Conservation (phyloP, 441 rosid species). For the Daphne laureola region DNA sequence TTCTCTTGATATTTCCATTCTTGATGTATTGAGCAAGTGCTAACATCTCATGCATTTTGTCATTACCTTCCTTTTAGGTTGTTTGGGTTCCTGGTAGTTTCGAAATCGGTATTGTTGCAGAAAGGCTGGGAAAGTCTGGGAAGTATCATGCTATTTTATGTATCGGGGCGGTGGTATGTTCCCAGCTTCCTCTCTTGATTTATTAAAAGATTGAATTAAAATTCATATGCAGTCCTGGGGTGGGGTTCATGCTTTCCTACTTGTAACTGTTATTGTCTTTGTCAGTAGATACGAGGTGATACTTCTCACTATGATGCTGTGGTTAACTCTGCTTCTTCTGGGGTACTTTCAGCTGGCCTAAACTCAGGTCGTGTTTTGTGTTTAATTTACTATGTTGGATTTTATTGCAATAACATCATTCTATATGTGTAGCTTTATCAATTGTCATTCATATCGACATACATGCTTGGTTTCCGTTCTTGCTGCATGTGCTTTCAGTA, state of each 20-base stretch:
- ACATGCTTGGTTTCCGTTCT: too few relatives aligned
- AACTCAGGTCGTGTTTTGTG: conserved; percentile 56
- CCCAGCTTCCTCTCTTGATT: conserved; percentile 7
- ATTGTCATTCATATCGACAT: too few relatives aligned
- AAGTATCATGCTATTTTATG: conserved; percentile 72
- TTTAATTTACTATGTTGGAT: not conserved
- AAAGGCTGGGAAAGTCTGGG: conserved; percentile 66
- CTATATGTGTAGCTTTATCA: too few relatives aligned
- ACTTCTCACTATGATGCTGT: conserved; percentile 96
- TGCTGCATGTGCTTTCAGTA: too few relatives aligned
- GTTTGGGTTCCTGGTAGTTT: conserved; percentile 97
- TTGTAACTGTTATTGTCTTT: conserved; percentile 9
- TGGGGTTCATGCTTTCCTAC: conserved; percentile 2
- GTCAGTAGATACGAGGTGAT: conserved; percentile 80
- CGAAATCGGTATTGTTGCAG: conserved; percentile 76
- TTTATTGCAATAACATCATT: not conserved
- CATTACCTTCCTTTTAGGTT: conserved; percentile 35
- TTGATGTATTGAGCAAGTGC: too few relatives aligned
- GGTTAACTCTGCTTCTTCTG: conserved; percentile 89
- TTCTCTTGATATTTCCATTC: too few relatives aligned
- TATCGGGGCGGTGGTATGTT: conserved; percentile 93
- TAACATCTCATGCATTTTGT: not conserved
- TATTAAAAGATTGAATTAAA: not conserved
- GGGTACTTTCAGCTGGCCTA: conserved; percentile 94
- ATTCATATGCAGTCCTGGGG: not conserved